These are phyloP conservation scores for Cyberlindnera misumaiensis DNA, from an alignment of 805 yeast genomes.

Conservation along the genomic window DNA sequence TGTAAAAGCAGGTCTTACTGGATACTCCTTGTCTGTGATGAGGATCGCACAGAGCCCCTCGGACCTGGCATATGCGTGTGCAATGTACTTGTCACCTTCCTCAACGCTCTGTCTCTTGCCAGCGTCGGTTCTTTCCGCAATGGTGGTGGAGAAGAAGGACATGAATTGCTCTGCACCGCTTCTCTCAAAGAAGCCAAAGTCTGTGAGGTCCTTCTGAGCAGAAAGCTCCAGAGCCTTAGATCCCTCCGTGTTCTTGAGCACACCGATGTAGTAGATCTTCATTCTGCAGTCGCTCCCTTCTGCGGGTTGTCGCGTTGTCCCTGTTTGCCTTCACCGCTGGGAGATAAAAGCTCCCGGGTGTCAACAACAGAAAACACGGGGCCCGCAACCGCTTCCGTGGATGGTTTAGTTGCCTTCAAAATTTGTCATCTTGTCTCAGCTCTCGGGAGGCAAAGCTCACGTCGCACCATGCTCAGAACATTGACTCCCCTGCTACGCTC, in stretches of 20 bases:
- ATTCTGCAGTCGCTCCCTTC: constrained; percentile 30
- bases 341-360: too few species aligned
- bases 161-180: constrained; percentile 81
- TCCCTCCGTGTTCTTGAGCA: constrained; percentile 55
- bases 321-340: neutral
- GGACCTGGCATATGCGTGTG: constrained; percentile 83
- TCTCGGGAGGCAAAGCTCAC: too few species aligned
- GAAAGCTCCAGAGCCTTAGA: constrained; percentile 70
- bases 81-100: constrained; percentile 68
- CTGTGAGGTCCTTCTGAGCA: constrained; percentile 73
- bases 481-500: constrained; percentile 1
- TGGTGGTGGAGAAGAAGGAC: constrained; percentile 90
- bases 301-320: neutral
- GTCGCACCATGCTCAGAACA: too few species aligned
- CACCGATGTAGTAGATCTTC: constrained; percentile 90
- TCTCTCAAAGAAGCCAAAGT: constrained; percentile 86
- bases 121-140: constrained; percentile 76
- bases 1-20: constrained; percentile 94
- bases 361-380: too few species aligned
- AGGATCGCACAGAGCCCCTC: constrained; percentile 92
- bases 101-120: constrained; percentile 94
- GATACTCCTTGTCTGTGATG: constrained; percentile 92
- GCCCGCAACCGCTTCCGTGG: too few species aligned
- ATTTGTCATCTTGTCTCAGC: too few species aligned
- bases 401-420: too few species aligned